phyloP scores from a whole-genome alignment of 2,329 filamentous ascomycete genomes.

The Colletotrichum euphorbiae region DNA sequence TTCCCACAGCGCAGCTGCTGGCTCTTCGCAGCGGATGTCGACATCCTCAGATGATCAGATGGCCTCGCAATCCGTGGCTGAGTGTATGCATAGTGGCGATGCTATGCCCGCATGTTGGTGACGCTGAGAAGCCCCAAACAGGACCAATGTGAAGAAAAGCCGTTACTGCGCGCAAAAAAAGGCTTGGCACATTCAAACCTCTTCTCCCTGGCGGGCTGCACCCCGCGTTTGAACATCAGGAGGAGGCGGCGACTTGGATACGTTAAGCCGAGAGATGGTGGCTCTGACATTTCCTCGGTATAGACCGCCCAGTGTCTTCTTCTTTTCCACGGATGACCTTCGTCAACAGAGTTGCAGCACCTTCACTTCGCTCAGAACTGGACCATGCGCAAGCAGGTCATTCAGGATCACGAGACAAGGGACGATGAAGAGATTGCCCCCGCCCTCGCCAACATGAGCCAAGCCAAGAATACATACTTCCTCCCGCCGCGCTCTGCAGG shows the following conservation, averaged over 20 bases:
- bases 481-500: slow-evolving; percentile 2
- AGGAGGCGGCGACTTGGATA: background rate
- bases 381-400: slow-evolving; percentile 6
- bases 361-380: slow-evolving; percentile 3
- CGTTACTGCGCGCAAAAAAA: background rate
- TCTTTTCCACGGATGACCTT: no score
- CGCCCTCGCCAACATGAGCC: background rate
- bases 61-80: slow-evolving; percentile 22
- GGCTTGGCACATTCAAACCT: background rate
- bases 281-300: background rate
- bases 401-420: background rate
- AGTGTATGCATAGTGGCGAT: slow-evolving; percentile 23
- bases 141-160: background rate
- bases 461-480: background rate
- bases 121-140: slow-evolving; percentile 31
- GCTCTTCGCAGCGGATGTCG: background rate
- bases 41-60: background rate
- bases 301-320: background rate
- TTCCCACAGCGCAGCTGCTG: background rate
- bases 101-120: background rate
- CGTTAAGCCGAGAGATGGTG: background rate
- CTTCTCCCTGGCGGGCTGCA: slow-evolving; percentile 18
- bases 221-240: slow-evolving; percentile 26
- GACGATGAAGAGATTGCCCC: background rate
- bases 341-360: background rate